Evolutionary conservation across 2,329 filamentous ascomycete species (phyloP).

Genomic region (Calcarisporium arbuscula): DNA sequence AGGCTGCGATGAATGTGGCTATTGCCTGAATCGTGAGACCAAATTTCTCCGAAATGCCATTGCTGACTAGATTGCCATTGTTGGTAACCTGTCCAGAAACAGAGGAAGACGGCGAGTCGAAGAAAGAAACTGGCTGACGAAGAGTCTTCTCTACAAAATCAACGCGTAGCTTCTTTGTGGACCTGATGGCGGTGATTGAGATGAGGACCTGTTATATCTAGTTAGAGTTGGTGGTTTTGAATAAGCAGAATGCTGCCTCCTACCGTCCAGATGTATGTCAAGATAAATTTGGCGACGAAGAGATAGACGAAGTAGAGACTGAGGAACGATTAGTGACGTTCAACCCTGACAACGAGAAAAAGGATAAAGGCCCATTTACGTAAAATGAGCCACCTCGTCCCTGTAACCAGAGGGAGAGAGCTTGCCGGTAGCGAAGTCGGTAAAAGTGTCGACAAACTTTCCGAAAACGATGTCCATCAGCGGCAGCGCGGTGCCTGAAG

Average conservation of each 20-base stretch:
- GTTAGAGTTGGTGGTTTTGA: slow-evolving; percentile 1
- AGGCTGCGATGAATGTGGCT: slow-evolving; percentile 32
- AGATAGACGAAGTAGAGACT: slow-evolving; percentile 54
- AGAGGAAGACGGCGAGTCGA: slow-evolving; percentile 40
- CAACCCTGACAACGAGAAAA: slow-evolving; percentile 1
- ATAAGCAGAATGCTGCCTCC: slow-evolving; percentile 10
- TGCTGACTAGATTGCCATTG: slow-evolving; percentile 39
- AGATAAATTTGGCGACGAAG: slow-evolving; percentile 46
- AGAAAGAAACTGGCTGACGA: slow-evolving; percentile 49
- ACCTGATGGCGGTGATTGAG: slow-evolving; percentile 30
- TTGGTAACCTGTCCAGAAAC: slow-evolving; percentile 40
- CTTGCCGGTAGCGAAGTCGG: slow-evolving; percentile 43
- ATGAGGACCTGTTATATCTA: slow-evolving; percentile 23
- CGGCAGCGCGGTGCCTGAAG: slow-evolving; percentile 34
- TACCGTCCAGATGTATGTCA: slow-evolving; percentile 51
- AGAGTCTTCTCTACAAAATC: slow-evolving; percentile 31
- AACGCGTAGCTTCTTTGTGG: slow-evolving; percentile 28
- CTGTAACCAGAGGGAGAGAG: slow-evolving; percentile 41
- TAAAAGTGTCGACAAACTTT: slow-evolving; percentile 47
- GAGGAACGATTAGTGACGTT: neutral
- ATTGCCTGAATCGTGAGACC: slow-evolving; percentile 33
- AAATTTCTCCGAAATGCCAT: slow-evolving; percentile 39
- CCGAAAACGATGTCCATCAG: slow-evolving; percentile 57
- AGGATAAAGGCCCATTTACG: slow-evolving; percentile 22
- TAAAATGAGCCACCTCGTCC: slow-evolving; percentile 38